Percentiles rank a stretch among this genome's conserved stretches.
Evolutionary conservation across 148 eudicot genomes (phyloP).

Genomic region (Oxyria digyna): DNA sequence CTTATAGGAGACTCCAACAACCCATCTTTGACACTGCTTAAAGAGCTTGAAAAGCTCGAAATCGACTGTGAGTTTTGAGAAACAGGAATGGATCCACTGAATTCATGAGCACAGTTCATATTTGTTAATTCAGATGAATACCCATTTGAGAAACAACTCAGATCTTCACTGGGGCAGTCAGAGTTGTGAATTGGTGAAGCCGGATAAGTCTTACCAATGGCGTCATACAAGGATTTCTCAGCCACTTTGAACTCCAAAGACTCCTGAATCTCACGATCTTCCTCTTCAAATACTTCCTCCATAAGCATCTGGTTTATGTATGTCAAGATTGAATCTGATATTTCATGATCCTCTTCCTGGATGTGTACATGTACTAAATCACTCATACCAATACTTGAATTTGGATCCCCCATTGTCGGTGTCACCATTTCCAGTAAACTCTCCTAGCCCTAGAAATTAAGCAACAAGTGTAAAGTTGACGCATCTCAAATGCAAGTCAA

Average conservation of each 20-base stretch:
- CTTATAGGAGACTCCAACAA: constrained; percentile 21
- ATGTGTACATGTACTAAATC: constrained; percentile 13
- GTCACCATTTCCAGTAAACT: not conserved
- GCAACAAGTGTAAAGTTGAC: not conserved
- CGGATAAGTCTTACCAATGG: constrained; percentile 43
- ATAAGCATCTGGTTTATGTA: constrained; percentile 61
- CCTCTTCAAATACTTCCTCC: constrained; percentile 77
- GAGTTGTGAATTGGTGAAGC: constrained; percentile 26
- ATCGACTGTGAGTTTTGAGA: not conserved
- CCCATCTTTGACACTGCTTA: constrained; percentile 17
- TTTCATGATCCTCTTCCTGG: constrained; percentile 46
- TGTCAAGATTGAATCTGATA: constrained; percentile 49
- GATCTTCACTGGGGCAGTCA: constrained; percentile 11
- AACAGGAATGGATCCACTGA: not conserved
- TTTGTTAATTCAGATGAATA: not conserved
- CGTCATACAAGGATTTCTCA: constrained; percentile 60
- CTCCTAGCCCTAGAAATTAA: not conserved
- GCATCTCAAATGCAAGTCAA: not conserved
- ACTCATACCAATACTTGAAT: not conserved
- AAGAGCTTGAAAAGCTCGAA: constrained; percentile 11
- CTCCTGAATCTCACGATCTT: constrained; percentile 48
- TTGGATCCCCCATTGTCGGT: not conserved
- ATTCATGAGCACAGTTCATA: not conserved
- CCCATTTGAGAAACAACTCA: constrained; percentile 11
- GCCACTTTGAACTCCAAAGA: constrained; percentile 58